Percentiles rank a stretch among this genome's conserved stretches.
Evolutionary conservation across 2,329 filamentous ascomycete genomes (phyloP).

Genomic region (Kalmusia sp.): DNA sequence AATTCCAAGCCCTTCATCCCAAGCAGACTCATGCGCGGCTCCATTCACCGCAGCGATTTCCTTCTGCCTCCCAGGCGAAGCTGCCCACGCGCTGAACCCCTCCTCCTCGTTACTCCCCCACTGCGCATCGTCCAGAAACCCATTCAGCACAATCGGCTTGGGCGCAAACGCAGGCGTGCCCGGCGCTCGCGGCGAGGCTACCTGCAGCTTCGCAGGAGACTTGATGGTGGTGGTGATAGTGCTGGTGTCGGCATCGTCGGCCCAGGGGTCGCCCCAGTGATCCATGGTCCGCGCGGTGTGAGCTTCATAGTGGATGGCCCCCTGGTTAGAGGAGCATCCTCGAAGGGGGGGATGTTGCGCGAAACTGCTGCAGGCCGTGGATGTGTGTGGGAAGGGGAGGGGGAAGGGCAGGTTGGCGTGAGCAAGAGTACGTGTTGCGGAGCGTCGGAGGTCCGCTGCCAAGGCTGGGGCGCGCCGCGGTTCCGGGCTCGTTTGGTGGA

Average conservation of each 20-base stretch:
- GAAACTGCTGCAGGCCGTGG: too few species aligned
- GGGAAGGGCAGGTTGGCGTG: not conserved
- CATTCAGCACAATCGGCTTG: constrained; percentile 25
- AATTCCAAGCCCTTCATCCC: not conserved
- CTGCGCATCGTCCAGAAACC: constrained; percentile 45
- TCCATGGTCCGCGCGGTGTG: constrained; percentile 44
- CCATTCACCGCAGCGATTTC: constrained; percentile 8
- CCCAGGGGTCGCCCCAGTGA: constrained; percentile 52
- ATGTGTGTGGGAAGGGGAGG: not conserved
- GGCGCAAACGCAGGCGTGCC: constrained; percentile 21
- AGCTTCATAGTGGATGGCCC: constrained; percentile 46
- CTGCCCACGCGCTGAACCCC: constrained; percentile 38
- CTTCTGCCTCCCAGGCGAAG: constrained; percentile 14
- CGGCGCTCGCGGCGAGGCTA: constrained; percentile 24
- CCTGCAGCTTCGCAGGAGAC: constrained; percentile 29
- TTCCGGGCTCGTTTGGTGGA: not conserved
- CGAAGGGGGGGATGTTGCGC: not conserved
- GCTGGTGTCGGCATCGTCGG: constrained; percentile 37
- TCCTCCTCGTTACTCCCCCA: constrained; percentile 42
- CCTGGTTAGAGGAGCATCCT: constrained; percentile 40
- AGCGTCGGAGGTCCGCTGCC: not conserved
- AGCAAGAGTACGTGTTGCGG: not conserved
- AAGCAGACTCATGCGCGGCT: not conserved
- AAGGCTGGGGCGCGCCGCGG: constrained; percentile 1
- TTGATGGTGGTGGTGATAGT: constrained; percentile 23